A percentile compares a stretch with the other conserved stretches of the same genome.
These are phyloP conservation scores for Geotrichum australiense DNA, from an alignment of 1,139 yeast genomes.

Conservation along the genomic window DNA sequence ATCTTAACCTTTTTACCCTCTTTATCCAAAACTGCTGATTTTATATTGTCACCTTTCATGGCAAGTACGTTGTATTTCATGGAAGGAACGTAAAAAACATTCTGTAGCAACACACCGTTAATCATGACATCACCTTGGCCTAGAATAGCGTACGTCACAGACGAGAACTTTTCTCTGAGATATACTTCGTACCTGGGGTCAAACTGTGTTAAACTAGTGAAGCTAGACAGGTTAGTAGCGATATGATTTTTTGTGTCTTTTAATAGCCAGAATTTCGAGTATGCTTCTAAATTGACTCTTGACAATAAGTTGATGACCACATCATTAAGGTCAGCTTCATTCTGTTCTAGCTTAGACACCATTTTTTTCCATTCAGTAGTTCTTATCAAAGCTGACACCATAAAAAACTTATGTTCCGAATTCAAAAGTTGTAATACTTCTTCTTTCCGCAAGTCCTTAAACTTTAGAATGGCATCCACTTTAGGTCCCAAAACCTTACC, in stretches of 20 bases:
- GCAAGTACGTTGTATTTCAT: constrained; percentile 11
- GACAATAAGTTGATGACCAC: neutral
- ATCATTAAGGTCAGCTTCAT: constrained; percentile 1
- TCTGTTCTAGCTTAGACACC: neutral
- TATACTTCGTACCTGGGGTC: too few relatives aligned
- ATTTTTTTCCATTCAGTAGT: neutral
- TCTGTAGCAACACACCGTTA: constrained; percentile 3
- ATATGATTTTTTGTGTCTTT: constrained; percentile 3
- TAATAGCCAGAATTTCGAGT: constrained; percentile 3
- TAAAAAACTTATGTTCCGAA: neutral
- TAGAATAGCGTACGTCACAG: neutral
- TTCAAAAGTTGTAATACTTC: neutral
- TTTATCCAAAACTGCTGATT: neutral
- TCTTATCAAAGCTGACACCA: neutral
- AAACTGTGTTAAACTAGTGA: too few relatives aligned
- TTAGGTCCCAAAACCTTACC: neutral
- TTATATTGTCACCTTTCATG: constrained; percentile 4
- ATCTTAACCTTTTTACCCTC: constrained; percentile 1
- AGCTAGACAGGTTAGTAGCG: constrained; percentile 1
- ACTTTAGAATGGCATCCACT: constrained; percentile 1
- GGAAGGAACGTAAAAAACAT: constrained; percentile 11
- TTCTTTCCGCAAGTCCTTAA: neutral
- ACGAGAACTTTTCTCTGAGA: constrained; percentile 1
- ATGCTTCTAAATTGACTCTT: too few relatives aligned
- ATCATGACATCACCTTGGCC: constrained; percentile 1